Evolutionary conservation across 768 basidiomycete genomes (phyloP).

Genomic region (Kwoniella mangroviensis): DNA sequence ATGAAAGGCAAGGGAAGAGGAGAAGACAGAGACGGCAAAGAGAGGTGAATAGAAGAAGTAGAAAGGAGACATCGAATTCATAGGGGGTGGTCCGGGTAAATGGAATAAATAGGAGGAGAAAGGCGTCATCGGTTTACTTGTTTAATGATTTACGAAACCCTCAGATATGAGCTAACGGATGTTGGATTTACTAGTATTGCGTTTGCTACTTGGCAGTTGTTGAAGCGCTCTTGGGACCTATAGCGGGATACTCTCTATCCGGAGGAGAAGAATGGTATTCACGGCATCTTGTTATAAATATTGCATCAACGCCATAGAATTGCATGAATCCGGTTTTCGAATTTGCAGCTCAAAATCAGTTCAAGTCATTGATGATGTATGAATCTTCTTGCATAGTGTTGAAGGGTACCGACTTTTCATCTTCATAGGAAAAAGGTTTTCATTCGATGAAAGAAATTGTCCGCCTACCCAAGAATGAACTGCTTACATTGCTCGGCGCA

Average conservation of each 20-base stretch:
- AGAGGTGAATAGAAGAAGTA: not conserved
- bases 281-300: not conserved
- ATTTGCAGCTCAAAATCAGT: no score
- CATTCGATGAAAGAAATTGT: no score
- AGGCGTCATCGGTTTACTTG: no score
- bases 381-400: no score
- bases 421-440: no score
- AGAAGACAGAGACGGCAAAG: not conserved
- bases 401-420: no score
- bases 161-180: not conserved
- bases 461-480: no score
- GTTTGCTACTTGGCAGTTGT: constrained; percentile 86
- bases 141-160: not conserved
- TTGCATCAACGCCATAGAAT: not conserved
- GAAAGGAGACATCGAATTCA: not conserved
- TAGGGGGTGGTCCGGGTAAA: not conserved
- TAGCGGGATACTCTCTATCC: constrained; percentile 18
- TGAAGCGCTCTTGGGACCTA: constrained; percentile 65
- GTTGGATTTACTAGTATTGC: constrained; percentile 66
- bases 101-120: not conserved
- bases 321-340: no score
- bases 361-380: no score
- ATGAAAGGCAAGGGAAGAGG: no score
- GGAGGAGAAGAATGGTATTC: not conserved
- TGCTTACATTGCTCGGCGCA: no score